Percentiles rank a stretch among this genome's conserved stretches.
Conservation (phyloP, 257 asterid genomes). For the Fraxinus quadrangulata region DNA sequence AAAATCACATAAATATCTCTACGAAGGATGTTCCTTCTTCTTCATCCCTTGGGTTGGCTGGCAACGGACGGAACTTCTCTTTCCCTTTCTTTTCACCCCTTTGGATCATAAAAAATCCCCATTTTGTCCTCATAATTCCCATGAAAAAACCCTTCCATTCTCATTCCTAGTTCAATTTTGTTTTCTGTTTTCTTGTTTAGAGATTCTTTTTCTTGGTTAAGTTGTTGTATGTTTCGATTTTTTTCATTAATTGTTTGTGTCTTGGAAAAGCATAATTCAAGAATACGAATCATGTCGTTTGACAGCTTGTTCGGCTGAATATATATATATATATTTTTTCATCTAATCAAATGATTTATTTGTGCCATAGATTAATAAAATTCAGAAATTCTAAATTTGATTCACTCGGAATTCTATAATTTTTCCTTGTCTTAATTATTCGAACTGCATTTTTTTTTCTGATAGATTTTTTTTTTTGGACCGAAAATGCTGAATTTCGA, state of each 20-base stretch:
- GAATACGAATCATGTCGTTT: slow-evolving; percentile 12
- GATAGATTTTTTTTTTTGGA: slow-evolving; percentile 1
- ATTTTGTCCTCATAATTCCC: neutral
- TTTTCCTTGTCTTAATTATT: neutral
- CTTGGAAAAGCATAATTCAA: slow-evolving; percentile 10
- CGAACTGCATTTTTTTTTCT: neutral
- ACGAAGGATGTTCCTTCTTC: slow-evolving; percentile 1
- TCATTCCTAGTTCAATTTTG: neutral
- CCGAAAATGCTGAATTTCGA: neutral
- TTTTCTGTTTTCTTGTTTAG: neutral
- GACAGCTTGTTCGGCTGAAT: slow-evolving; percentile 28
- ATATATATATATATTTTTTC: too few relatives aligned
- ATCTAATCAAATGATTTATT: slow-evolving; percentile 34
- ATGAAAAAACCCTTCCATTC: neutral
- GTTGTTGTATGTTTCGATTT: slow-evolving; percentile 18
- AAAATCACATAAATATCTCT: neutral
- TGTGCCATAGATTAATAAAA: slow-evolving; percentile 26
- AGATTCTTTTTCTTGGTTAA: neutral
- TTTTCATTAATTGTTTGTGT: slow-evolving; percentile 18
- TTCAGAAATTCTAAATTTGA: slow-evolving; percentile 44
- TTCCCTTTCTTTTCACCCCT: slow-evolving; percentile 14
- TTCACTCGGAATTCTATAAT: slow-evolving; percentile 25
- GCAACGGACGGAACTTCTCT: neutral
- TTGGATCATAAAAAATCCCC: slow-evolving; percentile 7
- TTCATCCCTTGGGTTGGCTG: slow-evolving; percentile 27